Evolutionary conservation across 768 basidiomycete species (phyloP).

Genomic region (Suillus sp.): DNA sequence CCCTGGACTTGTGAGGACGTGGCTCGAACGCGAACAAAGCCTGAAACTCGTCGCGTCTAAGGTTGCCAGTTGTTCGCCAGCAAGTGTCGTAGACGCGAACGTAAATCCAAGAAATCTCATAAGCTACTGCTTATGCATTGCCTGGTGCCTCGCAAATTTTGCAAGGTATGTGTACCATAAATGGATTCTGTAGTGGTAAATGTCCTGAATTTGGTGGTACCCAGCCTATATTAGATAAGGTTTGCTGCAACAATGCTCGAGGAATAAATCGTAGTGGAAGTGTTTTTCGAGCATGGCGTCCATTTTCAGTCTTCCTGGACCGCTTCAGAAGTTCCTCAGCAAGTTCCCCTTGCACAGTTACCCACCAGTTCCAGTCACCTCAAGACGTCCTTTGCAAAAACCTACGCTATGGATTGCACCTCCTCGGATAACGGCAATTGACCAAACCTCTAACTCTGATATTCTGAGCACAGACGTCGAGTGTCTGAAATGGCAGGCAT

Average conservation of each 20-base stretch:
- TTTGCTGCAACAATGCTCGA: neutral
- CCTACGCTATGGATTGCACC: slow-evolving; percentile 70
- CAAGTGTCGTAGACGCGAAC: neutral
- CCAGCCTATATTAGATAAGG: neutral
- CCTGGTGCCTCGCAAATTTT: neutral
- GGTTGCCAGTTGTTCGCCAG: neutral
- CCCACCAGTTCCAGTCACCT: slow-evolving; percentile 40
- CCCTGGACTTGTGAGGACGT: neutral
- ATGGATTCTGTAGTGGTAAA: neutral
- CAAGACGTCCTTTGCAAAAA: slow-evolving; percentile 30
- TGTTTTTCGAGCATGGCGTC: slow-evolving; percentile 15
- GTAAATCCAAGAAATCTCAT: neutral
- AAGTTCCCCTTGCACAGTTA: slow-evolving; percentile 61
- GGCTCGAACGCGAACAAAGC: neutral
- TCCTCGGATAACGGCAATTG: slow-evolving; percentile 31
- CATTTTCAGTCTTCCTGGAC: slow-evolving; percentile 34
- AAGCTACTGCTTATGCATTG: neutral
- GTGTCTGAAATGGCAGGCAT: slow-evolving; percentile 90
- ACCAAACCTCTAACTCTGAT: slow-evolving; percentile 20
- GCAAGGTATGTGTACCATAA: neutral
- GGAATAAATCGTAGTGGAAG: neutral
- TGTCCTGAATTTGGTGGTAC: neutral
- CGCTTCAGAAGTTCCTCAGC: slow-evolving; percentile 54
- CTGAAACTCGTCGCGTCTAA: neutral
- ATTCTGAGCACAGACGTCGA: slow-evolving; percentile 76